Conservation (phyloP, 2,329 filamentous ascomycete genomes). For the Coniella vitis region DNA sequence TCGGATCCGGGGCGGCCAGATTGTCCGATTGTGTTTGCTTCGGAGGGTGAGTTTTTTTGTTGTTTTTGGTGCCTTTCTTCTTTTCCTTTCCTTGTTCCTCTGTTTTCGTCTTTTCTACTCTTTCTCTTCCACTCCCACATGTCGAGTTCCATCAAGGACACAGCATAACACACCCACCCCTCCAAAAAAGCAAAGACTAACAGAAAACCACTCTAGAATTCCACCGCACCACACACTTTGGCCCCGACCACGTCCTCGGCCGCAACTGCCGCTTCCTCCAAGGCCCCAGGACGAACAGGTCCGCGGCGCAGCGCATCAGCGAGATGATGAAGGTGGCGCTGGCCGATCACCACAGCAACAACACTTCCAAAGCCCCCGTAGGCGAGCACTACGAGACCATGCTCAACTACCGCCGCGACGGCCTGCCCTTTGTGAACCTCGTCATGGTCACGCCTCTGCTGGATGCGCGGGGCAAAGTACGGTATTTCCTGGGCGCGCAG, state of each 20-base stretch:
- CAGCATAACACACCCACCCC: too few species aligned
- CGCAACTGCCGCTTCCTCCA: constrained; percentile 75
- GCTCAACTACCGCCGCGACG: constrained; percentile 71
- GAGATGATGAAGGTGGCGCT: constrained; percentile 41
- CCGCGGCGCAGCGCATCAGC: constrained; percentile 54
- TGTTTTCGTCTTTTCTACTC: neutral
- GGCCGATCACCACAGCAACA: too few species aligned
- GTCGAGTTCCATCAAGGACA: too few species aligned
- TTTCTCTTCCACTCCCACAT: too few species aligned
- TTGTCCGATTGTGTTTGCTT: constrained; percentile 72
- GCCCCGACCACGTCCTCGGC: constrained; percentile 57
- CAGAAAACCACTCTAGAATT: constrained; percentile 43
- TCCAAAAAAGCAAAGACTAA: neutral
- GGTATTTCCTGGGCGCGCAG: constrained; percentile 66
- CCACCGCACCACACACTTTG: constrained; percentile 14
- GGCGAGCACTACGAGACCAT: constrained; percentile 68
- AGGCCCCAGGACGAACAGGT: constrained; percentile 61
- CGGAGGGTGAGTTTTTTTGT: constrained; percentile 50
- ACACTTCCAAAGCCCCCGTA: constrained; percentile 37
- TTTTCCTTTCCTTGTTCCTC: neutral
- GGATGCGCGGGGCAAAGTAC: constrained; percentile 58
- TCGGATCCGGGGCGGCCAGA: constrained; percentile 67
- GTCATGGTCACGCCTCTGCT: constrained; percentile 67
- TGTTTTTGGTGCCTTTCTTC: neutral
- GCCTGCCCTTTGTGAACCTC: constrained; percentile 70